Evolutionary conservation across 305 asterid species (phyloP), one percentile per base, ranked within the genome.

Genomic region (Euphrasia arctica): DNA sequence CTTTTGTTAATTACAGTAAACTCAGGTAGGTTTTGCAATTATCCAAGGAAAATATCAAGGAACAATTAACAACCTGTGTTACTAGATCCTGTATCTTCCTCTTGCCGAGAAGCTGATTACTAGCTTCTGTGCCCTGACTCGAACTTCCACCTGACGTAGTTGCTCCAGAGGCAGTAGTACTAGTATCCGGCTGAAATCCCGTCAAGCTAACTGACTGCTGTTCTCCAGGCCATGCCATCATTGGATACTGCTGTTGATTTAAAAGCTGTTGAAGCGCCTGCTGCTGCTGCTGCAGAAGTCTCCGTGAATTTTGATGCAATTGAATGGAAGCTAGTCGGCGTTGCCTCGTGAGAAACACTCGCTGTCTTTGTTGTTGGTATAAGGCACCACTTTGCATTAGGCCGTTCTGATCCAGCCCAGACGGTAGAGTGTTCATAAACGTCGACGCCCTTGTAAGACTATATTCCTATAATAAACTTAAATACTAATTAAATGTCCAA

Each of bases 91-190:
- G 95, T 66, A 93, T 90, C 82, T 77, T 90, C 75, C 97, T 86
- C 85, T 90, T 93, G 74, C 97, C 97, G 63, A 93, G 85, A 70
- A 93, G 83, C 47, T 93, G 96, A 78, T 82, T 83, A 80, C 89
- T 86, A 3, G 92, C 91, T 77, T 90, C 97, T 48, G 90, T 83
- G 73, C 97, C 99, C 70, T 86, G 95, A 77, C 96, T 93, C 43
- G 97, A 86, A 79, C 97, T 90, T 28, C 96, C 99, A 58, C 95
- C 97, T 0, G 96, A 92, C 13, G 99, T 84, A 51, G 95, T 88
- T 18, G 89, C 72, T 63, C 96, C 99, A 14, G 96, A 88, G 68
- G 88, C 95, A 67, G 96, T 85, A 61, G 90, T 92, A 25, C 27
- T 25, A 25, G 27, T 25, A 25, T 25, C 96, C 0, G 95, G 86